phyloP scores from a whole-genome alignment of 805 yeast species.

The Kodamaea laetipori region DNA sequence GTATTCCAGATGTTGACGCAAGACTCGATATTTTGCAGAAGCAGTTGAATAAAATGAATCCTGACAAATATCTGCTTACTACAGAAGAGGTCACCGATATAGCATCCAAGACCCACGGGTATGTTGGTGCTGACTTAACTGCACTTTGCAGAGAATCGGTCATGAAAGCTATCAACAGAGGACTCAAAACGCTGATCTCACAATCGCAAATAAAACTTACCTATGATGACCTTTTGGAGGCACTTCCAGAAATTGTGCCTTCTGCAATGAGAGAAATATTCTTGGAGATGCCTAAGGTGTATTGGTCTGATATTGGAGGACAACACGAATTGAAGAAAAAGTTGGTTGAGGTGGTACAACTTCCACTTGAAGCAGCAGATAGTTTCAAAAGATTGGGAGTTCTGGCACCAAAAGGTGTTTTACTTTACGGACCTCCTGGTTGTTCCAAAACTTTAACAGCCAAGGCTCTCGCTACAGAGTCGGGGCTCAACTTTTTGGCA shows the following conservation, averaged over 20 bases:
- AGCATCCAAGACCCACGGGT: slow-evolving; percentile 88
- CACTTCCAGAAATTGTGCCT: slow-evolving; percentile 82
- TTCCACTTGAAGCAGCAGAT: slow-evolving; percentile 82
- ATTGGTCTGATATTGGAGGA: slow-evolving; percentile 96
- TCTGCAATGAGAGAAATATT: slow-evolving; percentile 97
- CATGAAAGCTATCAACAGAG: slow-evolving; percentile 74
- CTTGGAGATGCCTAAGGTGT: slow-evolving; percentile 89
- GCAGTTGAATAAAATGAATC: slow-evolving; percentile 57
- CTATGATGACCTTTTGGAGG: slow-evolving; percentile 62
- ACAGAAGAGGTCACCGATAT: slow-evolving; percentile 58
- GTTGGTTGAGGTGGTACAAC: slow-evolving; percentile 84
- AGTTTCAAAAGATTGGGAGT: slow-evolving; percentile 79
- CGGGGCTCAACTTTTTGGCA: slow-evolving; percentile 90
- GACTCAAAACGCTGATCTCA: slow-evolving; percentile 34
- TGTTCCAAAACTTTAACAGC: slow-evolving; percentile 95
- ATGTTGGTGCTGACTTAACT: slow-evolving; percentile 93
- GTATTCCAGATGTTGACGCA: slow-evolving; percentile 85
- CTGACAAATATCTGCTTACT: slow-evolving; percentile 47
- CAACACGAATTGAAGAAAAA: slow-evolving; percentile 81
- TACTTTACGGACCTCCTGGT: slow-evolving; percentile 97
- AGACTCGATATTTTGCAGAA: slow-evolving; percentile 70
- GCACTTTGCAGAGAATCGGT: slow-evolving; percentile 89
- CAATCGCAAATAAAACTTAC: slow-evolving; percentile 48
- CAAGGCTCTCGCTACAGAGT: slow-evolving; percentile 92
- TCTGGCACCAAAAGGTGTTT: slow-evolving; percentile 87